Evolutionary conservation across 2,329 filamentous ascomycete genomes (phyloP).

Genomic region (Alternaria dauci): DNA sequence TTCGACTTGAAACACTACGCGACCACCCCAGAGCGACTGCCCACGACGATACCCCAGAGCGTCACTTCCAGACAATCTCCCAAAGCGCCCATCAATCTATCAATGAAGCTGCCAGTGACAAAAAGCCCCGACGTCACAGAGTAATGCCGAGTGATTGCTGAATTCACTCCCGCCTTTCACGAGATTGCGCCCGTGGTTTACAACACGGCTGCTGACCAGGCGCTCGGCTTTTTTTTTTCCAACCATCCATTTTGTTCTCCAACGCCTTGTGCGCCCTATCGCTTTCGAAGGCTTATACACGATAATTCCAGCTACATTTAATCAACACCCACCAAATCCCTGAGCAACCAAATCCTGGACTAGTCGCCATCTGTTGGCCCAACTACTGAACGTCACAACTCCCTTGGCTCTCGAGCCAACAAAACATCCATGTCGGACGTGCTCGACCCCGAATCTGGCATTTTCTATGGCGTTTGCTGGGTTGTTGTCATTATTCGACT

Average conservation of each 20-base stretch:
- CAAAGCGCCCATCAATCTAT: constrained; percentile 9
- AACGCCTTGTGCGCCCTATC: constrained; percentile 5
- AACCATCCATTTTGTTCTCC: constrained; percentile 5
- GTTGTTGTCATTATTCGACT: constrained; percentile 42
- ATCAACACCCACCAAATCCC: constrained; percentile 5
- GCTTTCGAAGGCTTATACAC: constrained; percentile 16
- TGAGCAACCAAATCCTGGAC: constrained; percentile 5
- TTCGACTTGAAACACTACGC: constrained; percentile 7
- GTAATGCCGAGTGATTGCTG: constrained; percentile 13
- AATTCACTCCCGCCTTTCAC: background rate
- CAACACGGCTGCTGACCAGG: constrained; percentile 8
- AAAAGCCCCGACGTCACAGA: constrained; percentile 7
- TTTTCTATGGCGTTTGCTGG: constrained; percentile 48
- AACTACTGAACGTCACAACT: constrained; percentile 8
- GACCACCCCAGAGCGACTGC: constrained; percentile 9
- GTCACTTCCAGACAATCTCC: constrained; percentile 14
- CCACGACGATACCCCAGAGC: constrained; percentile 12
- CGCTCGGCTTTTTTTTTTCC: constrained; percentile 8
- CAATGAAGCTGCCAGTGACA: constrained; percentile 6
- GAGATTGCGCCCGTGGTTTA: constrained; percentile 6
- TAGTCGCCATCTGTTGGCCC: background rate
- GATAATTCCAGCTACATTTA: background rate
- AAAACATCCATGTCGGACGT: constrained; percentile 32
- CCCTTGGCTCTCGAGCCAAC: constrained; percentile 13
- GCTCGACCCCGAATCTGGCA: constrained; percentile 45